These are phyloP conservation scores for Apocynum venetum DNA, from an alignment of 257 asterid genomes.

Conservation along the genomic window DNA sequence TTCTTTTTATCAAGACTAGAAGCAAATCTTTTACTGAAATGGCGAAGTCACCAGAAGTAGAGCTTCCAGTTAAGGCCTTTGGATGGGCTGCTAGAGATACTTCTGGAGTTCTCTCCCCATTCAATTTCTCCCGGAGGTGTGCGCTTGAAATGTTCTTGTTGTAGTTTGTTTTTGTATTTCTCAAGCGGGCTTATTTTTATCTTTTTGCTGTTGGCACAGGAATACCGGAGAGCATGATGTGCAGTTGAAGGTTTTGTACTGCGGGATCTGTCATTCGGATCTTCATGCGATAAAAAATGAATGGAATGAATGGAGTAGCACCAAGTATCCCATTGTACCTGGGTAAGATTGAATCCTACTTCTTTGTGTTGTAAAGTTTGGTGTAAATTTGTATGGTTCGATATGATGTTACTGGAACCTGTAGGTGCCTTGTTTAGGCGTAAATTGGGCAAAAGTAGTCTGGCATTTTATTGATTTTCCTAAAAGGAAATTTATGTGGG, in stretches of 20 bases:
- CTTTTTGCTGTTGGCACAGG: constrained; percentile 18
- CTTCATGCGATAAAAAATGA: constrained; percentile 44
- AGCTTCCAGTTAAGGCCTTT: constrained; percentile 42
- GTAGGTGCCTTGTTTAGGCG: no score
- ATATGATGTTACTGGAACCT: no score
- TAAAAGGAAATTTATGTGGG: no score
- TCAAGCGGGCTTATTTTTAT: no score
- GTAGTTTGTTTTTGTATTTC: background rate
- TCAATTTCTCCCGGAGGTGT: constrained; percentile 31
- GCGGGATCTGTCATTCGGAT: constrained; percentile 56
- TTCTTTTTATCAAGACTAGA: background rate
- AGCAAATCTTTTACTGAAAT: constrained; percentile 11
- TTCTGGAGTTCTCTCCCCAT: constrained; percentile 29
- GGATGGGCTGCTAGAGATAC: constrained; percentile 47
- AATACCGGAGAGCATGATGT: constrained; percentile 51
- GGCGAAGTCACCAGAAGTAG: constrained; percentile 36
- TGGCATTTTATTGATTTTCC: no score
- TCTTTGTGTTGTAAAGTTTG: background rate
- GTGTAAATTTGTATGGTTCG: background rate
- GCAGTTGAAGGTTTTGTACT: constrained; percentile 42
- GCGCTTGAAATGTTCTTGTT: background rate
- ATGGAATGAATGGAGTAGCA: constrained; percentile 50
- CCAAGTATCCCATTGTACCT: constrained; percentile 4
- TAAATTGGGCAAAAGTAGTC: no score
- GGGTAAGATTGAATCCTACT: background rate